Conservation (phyloP, 1,139 yeast species). For the Yamadazyma epiphylla region DNA sequence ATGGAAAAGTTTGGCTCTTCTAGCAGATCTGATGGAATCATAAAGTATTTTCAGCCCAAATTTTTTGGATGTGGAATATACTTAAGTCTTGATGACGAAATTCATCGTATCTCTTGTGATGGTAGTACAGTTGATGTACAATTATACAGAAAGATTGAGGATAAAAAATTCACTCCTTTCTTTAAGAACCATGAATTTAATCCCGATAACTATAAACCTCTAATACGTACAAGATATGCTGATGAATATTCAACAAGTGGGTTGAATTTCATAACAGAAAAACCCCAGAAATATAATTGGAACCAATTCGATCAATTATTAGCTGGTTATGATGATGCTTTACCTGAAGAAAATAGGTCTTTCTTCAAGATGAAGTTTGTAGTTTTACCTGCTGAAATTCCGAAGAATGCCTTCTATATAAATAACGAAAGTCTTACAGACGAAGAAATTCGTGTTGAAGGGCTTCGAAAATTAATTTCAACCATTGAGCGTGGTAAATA, state of each 20-base stretch:
- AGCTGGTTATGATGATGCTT: conserved; percentile 83
- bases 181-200: conserved; percentile 20
- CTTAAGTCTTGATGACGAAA: conserved; percentile 74
- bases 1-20: conserved; percentile 21
- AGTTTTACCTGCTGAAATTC: conserved; percentile 69
- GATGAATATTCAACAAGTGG: conserved; percentile 57
- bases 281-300: conserved; percentile 72
- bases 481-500: conserved; percentile 61
- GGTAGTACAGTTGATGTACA: conserved; percentile 75
- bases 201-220: conserved; percentile 40
- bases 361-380: conserved; percentile 78
- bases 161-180: conserved; percentile 7
- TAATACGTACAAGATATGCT: conserved; percentile 77
- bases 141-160: conserved; percentile 44
- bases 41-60: conserved; percentile 37
- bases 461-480: conserved; percentile 68
- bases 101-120: conserved; percentile 77
- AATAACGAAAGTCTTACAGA: conserved; percentile 63
- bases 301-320: conserved; percentile 83
- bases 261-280: conserved; percentile 52
- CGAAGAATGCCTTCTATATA: conserved; percentile 49
- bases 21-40: conserved; percentile 34
- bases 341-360: conserved; percentile 51
- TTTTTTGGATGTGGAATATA: conserved; percentile 61
- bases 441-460: conserved; percentile 87